Conservation (phyloP, 2,329 filamentous ascomycete species). For the Clonostachys sp. region DNA sequence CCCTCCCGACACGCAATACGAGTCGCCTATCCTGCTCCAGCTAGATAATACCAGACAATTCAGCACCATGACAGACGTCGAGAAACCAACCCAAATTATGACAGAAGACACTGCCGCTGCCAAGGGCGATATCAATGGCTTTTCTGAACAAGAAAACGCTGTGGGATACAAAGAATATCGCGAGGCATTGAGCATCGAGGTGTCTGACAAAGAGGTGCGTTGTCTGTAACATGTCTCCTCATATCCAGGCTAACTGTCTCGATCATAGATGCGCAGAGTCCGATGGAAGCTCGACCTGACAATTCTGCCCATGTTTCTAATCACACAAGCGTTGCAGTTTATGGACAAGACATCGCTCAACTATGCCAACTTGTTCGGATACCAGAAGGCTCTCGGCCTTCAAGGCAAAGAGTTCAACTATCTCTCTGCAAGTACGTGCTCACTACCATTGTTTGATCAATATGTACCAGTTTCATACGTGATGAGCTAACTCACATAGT, state of each 20-base stretch:
- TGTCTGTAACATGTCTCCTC: not conserved
- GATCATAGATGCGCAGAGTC: constrained; percentile 1
- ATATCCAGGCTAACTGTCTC: not conserved
- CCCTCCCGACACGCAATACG: too few species aligned
- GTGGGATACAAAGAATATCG: constrained; percentile 2
- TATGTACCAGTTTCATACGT: too few species aligned
- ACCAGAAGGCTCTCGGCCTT: constrained; percentile 21
- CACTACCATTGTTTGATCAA: too few species aligned
- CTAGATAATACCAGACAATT: not conserved
- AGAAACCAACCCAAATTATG: not conserved
- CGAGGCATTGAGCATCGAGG: constrained; percentile 1
- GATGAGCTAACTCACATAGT: constrained; percentile 9
- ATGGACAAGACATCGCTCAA: constrained; percentile 18
- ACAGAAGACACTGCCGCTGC: not conserved
- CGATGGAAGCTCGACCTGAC: constrained; percentile 16
- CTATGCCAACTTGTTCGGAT: constrained; percentile 23
- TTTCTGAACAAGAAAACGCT: not conserved
- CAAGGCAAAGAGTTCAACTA: constrained; percentile 26
- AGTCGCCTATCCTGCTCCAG: too few species aligned
- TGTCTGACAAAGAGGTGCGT: not conserved
- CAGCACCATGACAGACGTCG: not conserved
- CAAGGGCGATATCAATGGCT: not conserved
- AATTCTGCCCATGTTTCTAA: constrained; percentile 17
- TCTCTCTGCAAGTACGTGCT: constrained; percentile 19
- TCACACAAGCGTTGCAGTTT: constrained; percentile 18